Evolutionary conservation across 148 eudicot species (phyloP).

Genomic region (Rhododendron kiyosumense): DNA sequence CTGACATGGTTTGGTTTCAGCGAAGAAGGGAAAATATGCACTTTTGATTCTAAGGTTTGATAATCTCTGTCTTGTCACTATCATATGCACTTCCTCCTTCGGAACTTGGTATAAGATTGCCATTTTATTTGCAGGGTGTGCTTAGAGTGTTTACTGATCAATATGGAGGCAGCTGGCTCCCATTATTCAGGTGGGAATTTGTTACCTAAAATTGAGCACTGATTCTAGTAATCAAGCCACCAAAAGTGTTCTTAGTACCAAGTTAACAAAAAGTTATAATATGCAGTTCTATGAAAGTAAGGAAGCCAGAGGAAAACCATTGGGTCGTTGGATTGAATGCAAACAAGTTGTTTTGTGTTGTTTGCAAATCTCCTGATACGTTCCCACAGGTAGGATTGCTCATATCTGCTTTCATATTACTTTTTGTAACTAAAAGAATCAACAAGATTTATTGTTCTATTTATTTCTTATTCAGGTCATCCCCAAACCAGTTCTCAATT

Average conservation of each 20-base stretch:
- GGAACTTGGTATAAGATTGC: background rate
- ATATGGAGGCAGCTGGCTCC: slow-evolving; percentile 94
- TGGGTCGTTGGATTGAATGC: slow-evolving; percentile 85
- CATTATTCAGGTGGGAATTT: slow-evolving; percentile 74
- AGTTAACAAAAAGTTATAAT: background rate
- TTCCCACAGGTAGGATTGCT: slow-evolving; percentile 68
- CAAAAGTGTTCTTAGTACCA: background rate
- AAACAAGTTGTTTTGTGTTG: slow-evolving; percentile 72
- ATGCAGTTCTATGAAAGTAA: slow-evolving; percentile 68
- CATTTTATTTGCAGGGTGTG: slow-evolving; percentile 49
- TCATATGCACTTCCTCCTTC: background rate
- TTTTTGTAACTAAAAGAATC: background rate
- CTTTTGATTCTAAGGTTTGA: slow-evolving; percentile 88
- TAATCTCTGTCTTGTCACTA: slow-evolving; percentile 8
- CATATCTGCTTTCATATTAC: background rate
- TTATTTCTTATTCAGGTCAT: slow-evolving; percentile 48
- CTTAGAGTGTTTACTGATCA: slow-evolving; percentile 78
- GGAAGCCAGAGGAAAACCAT: slow-evolving; percentile 76
- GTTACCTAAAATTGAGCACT: background rate
- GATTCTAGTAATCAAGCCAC: background rate
- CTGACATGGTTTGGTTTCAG: slow-evolving; percentile 93
- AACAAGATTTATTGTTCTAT: background rate
- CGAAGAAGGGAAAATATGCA: slow-evolving; percentile 84
- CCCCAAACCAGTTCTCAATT: slow-evolving; percentile 81
- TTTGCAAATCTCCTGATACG: slow-evolving; percentile 86